A percentile compares a stretch with the other conserved stretches of the same genome.
These are phyloP conservation scores for Cladosporium austrohemisphaericum DNA, from an alignment of 2,329 filamentous ascomycete genomes.

Conservation along the genomic window DNA sequence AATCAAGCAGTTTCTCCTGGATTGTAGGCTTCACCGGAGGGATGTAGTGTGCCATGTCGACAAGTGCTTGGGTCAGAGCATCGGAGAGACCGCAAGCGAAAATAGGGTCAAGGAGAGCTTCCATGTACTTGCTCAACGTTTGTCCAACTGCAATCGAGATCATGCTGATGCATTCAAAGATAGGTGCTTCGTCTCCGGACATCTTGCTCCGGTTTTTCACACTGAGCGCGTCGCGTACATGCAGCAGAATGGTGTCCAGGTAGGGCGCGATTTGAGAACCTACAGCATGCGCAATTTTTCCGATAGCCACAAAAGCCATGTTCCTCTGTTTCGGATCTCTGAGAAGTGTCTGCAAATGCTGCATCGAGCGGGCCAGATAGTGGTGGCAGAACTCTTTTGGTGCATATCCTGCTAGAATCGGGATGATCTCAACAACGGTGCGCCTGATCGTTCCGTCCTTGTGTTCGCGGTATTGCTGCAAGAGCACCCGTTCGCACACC, in stretches of 20 bases:
- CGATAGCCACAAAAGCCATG: constrained; percentile 91
- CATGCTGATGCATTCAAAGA: constrained; percentile 97
- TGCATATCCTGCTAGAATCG: constrained; percentile 86
- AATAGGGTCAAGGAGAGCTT: constrained; percentile 88
- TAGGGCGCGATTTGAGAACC: constrained; percentile 94
- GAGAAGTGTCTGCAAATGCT: constrained; percentile 87
- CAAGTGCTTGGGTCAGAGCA: constrained; percentile 88
- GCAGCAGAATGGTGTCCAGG: constrained; percentile 86
- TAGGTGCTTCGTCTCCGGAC: constrained; percentile 62
- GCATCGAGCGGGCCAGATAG: constrained; percentile 94
- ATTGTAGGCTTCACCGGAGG: constrained; percentile 90
- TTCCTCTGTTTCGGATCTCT: constrained; percentile 94
- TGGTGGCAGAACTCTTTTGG: constrained; percentile 82
- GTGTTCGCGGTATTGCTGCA: constrained; percentile 77
- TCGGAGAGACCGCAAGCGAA: constrained; percentile 94
- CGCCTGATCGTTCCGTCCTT: constrained; percentile 81
- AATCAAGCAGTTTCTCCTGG: constrained; percentile 87
- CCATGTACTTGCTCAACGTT: constrained; percentile 97
- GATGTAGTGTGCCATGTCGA: constrained; percentile 99
- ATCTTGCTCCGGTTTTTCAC: constrained; percentile 66
- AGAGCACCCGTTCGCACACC: constrained; percentile 83
- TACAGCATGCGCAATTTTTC: constrained; percentile 92
- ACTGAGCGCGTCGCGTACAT: constrained; percentile 86
- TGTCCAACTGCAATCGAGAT: constrained; percentile 92
- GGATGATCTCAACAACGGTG: constrained; percentile 87